phyloP scores from a whole-genome alignment of 1,284 basidiomycete species.

The Trichosporon sp. region DNA sequence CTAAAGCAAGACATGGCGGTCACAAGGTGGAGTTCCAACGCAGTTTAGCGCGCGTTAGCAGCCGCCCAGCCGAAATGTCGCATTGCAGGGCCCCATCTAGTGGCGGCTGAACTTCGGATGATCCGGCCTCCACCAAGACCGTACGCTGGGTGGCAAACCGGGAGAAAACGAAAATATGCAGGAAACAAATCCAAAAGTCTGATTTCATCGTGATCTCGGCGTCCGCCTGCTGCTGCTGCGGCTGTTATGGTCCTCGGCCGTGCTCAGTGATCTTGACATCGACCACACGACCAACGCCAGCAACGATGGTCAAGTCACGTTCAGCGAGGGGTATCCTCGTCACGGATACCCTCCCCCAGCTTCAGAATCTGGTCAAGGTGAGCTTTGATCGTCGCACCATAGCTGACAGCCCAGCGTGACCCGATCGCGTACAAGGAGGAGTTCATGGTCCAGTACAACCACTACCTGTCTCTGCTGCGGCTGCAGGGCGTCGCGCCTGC shows the following conservation, averaged over 20 bases:
- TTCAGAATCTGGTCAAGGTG: constrained; percentile 91
- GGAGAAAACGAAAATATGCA: constrained; percentile 4
- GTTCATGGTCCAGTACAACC: constrained; percentile 97
- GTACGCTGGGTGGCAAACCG: constrained; percentile 8
- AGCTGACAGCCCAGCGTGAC: constrained; percentile 62
- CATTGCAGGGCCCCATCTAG: too few relatives aligned
- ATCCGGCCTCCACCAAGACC: not conserved
- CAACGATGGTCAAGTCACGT: constrained; percentile 41
- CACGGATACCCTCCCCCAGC: constrained; percentile 57
- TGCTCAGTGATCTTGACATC: not conserved
- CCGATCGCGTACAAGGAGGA: constrained; percentile 89
- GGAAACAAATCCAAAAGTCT: constrained; percentile 5
- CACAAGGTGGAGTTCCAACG: not conserved
- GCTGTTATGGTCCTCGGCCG: not conserved
- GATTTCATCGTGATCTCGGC: not conserved
- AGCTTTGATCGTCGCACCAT: constrained; percentile 8
- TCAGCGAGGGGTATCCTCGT: constrained; percentile 50
- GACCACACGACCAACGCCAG: not conserved
- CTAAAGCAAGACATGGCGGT: not conserved
- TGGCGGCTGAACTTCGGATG: not conserved
- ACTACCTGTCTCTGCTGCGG: constrained; percentile 81
- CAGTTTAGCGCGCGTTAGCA: not conserved
- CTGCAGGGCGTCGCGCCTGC: constrained; percentile 53
- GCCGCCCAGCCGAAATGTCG: too few relatives aligned
- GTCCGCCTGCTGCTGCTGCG: not conserved